Conservation (phyloP, 345 rosid species). For the Salix brachista region DNA sequence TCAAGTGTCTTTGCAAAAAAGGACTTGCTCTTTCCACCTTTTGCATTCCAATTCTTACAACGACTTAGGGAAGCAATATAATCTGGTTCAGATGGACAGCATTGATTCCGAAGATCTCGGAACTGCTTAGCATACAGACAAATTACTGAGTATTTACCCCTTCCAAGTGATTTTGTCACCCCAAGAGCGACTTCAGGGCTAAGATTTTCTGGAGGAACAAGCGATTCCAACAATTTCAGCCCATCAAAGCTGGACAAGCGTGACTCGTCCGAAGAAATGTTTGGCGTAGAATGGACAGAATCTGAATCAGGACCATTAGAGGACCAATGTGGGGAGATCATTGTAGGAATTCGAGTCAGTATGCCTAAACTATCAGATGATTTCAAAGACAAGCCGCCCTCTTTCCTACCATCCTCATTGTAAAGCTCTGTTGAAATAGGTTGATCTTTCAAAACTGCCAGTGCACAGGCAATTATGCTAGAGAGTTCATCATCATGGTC, state of each 20-base stretch:
- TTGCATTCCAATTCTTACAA: constrained; percentile 89
- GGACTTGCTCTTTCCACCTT: constrained; percentile 94
- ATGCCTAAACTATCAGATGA: constrained; percentile 28
- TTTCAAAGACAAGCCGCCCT: constrained; percentile 23
- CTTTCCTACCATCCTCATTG: constrained; percentile 33
- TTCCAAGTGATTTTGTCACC: constrained; percentile 50
- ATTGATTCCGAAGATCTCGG: constrained; percentile 60
- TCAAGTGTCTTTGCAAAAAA: constrained; percentile 86
- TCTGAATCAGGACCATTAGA: constrained; percentile 57
- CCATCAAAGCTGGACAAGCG: constrained; percentile 77
- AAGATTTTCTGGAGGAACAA: constrained; percentile 43
- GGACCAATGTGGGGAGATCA: constrained; percentile 48
- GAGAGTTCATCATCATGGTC: constrained; percentile 91
- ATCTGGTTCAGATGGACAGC: constrained; percentile 77
- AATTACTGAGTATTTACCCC: constrained; percentile 71
- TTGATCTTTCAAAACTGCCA: constrained; percentile 49
- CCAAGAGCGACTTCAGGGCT: constrained; percentile 66
- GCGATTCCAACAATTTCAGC: constrained; percentile 53
- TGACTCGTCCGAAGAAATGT: constrained; percentile 46
- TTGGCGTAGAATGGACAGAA: constrained; percentile 31
- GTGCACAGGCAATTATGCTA: constrained; percentile 84
- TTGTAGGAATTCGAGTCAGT: constrained; percentile 34
- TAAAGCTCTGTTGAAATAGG: constrained; percentile 23
- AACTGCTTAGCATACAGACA: constrained; percentile 73
- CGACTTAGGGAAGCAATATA: constrained; percentile 84